Conservation (phyloP, 345 rosid species). For the Iberis pinnata region DNA sequence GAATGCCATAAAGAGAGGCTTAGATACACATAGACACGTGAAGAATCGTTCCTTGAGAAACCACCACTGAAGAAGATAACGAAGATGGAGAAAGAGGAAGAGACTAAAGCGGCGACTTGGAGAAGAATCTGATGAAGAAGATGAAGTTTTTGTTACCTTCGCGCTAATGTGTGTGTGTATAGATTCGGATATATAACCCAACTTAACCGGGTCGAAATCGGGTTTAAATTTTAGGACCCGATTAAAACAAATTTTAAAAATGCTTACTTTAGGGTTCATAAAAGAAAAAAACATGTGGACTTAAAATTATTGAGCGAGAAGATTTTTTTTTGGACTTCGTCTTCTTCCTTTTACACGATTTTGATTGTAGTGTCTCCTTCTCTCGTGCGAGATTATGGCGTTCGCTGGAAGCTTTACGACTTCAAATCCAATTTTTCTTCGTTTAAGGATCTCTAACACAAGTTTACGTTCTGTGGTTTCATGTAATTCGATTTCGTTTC, state of each 20-base stretch:
- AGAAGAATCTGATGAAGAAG: constrained; percentile 17
- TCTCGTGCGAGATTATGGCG: constrained; percentile 37
- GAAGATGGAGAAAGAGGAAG: background rate
- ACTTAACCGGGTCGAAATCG: constrained; percentile 3
- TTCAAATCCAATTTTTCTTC: constrained; percentile 27
- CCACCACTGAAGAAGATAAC: constrained; percentile 1
- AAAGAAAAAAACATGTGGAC: constrained; percentile 22
- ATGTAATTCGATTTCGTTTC: constrained; percentile 36
- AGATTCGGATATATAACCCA: constrained; percentile 19
- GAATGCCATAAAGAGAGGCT: constrained; percentile 43
- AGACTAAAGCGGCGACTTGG: constrained; percentile 17
- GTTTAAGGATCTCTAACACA: constrained; percentile 16
- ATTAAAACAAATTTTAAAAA: too few species aligned
- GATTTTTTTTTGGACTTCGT: background rate
- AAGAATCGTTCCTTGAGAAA: constrained; percentile 12
- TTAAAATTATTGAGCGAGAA: background rate
- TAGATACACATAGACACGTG: constrained; percentile 32
- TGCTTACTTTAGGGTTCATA: too few species aligned
- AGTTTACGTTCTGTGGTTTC: constrained; percentile 15
- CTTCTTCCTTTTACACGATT: constrained; percentile 8
- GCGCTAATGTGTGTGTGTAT: constrained; percentile 27
- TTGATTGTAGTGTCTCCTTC: background rate
- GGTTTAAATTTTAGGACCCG: constrained; percentile 17
- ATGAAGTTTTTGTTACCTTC: constrained; percentile 21
- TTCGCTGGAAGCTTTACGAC: constrained; percentile 36